Evolutionary conservation across 257 asterid species (phyloP).

Genomic region (Penstemon barbatus): DNA sequence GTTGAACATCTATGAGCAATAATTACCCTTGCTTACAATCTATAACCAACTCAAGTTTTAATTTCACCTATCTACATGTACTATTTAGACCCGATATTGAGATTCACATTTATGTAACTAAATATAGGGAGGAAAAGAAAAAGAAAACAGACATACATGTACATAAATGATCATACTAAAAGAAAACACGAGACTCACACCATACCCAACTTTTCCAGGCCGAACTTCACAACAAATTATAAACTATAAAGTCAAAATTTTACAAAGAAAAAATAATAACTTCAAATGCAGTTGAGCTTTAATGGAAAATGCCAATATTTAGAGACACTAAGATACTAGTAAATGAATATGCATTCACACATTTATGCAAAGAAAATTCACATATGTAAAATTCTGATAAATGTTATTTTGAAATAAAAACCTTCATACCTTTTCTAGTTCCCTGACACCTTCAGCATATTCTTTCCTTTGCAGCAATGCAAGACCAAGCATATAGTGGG

Average conservation of each 20-base stretch:
- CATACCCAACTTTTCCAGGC: background rate
- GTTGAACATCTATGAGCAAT: no score
- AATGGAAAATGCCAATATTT: background rate
- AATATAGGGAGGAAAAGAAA: background rate
- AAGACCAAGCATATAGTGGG: constrained; percentile 70
- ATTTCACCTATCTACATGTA: background rate
- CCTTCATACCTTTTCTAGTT: constrained; percentile 53
- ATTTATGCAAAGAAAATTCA: constrained; percentile 1
- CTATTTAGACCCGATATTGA: no score
- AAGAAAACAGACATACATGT: background rate
- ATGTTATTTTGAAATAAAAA: background rate
- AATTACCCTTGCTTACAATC: no score
- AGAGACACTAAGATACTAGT: constrained; percentile 3
- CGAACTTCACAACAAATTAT: constrained; percentile 8
- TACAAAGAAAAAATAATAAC: background rate
- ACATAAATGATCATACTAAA: background rate
- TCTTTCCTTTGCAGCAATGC: constrained; percentile 57
- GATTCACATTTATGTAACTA: background rate
- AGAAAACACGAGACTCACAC: background rate
- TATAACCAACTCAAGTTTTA: background rate
- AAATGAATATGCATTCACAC: constrained; percentile 15
- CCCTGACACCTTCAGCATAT: constrained; percentile 57
- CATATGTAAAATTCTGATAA: background rate
- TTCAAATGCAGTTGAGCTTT: no score
- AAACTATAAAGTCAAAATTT: constrained; percentile 2